Evolutionary conservation across 768 basidiomycete genomes (phyloP).

Genomic region (Lyophyllum atratum): DNA sequence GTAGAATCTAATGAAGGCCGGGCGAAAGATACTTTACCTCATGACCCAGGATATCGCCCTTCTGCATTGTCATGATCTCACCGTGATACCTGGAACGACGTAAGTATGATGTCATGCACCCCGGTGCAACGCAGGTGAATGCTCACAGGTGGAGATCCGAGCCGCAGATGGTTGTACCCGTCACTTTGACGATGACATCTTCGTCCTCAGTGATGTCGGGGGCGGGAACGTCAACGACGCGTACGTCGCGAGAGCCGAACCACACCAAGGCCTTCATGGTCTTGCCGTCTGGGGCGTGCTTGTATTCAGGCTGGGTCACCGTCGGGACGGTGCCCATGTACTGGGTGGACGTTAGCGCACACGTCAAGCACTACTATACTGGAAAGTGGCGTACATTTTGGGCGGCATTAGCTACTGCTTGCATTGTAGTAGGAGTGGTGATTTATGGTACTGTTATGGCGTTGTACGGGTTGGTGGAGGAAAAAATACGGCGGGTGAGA

Average conservation of each 20-base stretch:
- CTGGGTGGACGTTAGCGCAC: constrained; percentile 17
- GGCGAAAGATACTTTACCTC: constrained; percentile 42
- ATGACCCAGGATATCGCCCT: constrained; percentile 77
- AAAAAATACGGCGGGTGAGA: too few species aligned
- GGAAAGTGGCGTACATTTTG: background rate
- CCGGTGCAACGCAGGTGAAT: background rate
- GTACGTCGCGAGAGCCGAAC: constrained; percentile 57
- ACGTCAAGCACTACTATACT: background rate
- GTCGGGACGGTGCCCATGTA: constrained; percentile 41
- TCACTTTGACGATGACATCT: constrained; percentile 76
- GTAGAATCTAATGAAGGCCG: background rate
- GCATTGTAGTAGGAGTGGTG: background rate
- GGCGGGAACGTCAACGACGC: constrained; percentile 39
- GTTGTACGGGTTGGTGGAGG: too few species aligned
- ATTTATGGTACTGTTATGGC: background rate
- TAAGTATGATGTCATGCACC: background rate
- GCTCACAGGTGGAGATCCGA: constrained; percentile 59
- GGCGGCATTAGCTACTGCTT: background rate
- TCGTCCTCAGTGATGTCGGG: constrained; percentile 68
- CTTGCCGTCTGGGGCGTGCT: constrained; percentile 47
- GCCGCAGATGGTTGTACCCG: constrained; percentile 76
- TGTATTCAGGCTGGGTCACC: constrained; percentile 44
- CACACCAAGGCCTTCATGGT: constrained; percentile 73
- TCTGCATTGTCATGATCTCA: constrained; percentile 67
- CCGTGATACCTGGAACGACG: constrained; percentile 48